These are phyloP conservation scores for Ettlia oleoabundans DNA, from an alignment of 139 green algal species.

Conservation along the genomic window DNA sequence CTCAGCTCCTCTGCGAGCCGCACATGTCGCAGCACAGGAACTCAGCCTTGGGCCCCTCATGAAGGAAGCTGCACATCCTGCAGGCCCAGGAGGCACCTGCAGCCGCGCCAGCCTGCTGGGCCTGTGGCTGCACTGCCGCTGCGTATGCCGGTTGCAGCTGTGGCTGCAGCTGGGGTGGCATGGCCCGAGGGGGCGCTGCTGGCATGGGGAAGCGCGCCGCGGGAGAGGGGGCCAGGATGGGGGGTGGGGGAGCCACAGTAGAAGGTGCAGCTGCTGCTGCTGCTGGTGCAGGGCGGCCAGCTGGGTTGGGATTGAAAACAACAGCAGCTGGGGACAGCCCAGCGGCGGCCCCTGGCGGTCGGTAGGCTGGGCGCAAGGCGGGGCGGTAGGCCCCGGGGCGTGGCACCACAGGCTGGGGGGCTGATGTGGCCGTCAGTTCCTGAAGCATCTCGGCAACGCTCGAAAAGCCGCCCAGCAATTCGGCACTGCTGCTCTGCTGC, in stretches of 20 bases:
- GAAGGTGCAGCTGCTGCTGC: neutral
- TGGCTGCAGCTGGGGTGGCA: neutral
- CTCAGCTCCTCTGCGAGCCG: neutral
- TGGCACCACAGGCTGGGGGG: neutral
- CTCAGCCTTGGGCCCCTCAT: neutral
- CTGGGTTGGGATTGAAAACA: too few relatives aligned
- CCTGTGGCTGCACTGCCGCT: neutral
- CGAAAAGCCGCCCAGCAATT: neutral
- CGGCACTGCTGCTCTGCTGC: neutral
- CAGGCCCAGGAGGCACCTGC: neutral
- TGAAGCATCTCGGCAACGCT: constrained; percentile 22
- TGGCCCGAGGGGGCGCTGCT: neutral
- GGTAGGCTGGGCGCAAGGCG: constrained; percentile 8
- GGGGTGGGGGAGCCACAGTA: neutral
- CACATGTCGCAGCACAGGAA: constrained; percentile 37
- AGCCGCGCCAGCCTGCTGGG: neutral
- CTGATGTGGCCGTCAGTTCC: neutral
- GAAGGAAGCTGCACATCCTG: constrained; percentile 27
- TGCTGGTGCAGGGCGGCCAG: neutral
- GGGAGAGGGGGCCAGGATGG: neutral
- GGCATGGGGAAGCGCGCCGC: constrained; percentile 2
- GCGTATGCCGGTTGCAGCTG: neutral
- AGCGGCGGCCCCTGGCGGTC: neutral
- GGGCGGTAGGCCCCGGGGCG: neutral
- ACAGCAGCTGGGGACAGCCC: neutral